Evolutionary conservation across 2,329 filamentous ascomycete species (phyloP).

Genomic region (Penicillium griseofulvum): DNA sequence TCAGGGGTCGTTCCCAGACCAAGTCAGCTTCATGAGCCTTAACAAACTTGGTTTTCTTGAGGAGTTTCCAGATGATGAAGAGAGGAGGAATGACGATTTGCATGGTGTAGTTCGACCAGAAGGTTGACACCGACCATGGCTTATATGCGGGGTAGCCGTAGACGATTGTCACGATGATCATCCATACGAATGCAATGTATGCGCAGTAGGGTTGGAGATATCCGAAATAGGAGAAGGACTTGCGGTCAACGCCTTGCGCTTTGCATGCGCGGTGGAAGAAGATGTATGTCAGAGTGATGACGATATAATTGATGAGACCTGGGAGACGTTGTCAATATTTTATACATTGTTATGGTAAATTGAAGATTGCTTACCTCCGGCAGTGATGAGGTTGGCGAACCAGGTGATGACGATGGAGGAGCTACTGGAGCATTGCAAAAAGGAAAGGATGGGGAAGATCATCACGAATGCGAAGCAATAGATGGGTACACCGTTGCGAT

Average conservation of each 20-base stretch:
- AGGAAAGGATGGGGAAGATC: constrained; percentile 54
- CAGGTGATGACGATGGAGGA: constrained; percentile 54
- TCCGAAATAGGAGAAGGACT: constrained; percentile 56
- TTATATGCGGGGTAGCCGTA: constrained; percentile 57
- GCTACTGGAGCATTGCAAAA: constrained; percentile 52
- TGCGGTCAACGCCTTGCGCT: constrained; percentile 54
- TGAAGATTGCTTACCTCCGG: constrained; percentile 42
- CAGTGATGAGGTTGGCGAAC: constrained; percentile 58
- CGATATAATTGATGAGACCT: constrained; percentile 58
- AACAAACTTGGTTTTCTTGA: constrained; percentile 58
- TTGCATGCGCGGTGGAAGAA: constrained; percentile 56
- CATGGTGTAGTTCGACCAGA: constrained; percentile 58
- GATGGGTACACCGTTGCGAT: constrained; percentile 60
- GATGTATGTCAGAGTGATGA: constrained; percentile 59
- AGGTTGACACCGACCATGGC: constrained; percentile 46
- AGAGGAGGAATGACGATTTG: constrained; percentile 54
- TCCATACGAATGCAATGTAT: constrained; percentile 21
- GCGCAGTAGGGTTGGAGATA: constrained; percentile 60
- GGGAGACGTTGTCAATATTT: background rate
- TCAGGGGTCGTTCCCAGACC: constrained; percentile 58
- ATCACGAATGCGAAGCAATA: constrained; percentile 57
- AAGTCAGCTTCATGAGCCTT: constrained; percentile 57
- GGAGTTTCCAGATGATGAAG: constrained; percentile 62
- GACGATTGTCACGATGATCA: constrained; percentile 31
- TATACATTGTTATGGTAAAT: constrained; percentile 23